Percentiles rank a stretch among this genome's conserved stretches.
phyloP scores from a whole-genome alignment of 768 basidiomycete species.

The Termitomyces sp. region DNA sequence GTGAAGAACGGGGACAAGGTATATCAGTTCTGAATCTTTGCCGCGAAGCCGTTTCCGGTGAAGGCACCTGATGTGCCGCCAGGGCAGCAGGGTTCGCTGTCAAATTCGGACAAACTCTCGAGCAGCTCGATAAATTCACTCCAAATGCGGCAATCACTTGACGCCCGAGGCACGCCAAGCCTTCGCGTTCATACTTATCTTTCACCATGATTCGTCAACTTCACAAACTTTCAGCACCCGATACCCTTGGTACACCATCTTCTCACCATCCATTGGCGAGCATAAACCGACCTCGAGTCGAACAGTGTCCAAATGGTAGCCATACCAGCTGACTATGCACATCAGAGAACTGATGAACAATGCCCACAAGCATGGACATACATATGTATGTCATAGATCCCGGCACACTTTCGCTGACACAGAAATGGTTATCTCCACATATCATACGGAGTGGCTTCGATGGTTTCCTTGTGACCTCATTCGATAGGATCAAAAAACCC shows the following conservation, averaged over 20 bases:
- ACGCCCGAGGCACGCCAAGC: background rate
- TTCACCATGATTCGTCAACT: too few species aligned
- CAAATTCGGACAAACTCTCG: background rate
- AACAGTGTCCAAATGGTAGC: background rate
- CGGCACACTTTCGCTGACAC: background rate
- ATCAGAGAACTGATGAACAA: background rate
- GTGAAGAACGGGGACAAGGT: background rate
- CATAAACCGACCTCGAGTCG: too few species aligned
- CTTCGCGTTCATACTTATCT: background rate
- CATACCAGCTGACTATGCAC: background rate
- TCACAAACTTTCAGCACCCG: too few species aligned
- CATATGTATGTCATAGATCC: background rate
- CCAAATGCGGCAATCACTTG: conserved; percentile 4
- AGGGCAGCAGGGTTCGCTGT: conserved; percentile 2
- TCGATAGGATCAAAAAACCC: too few species aligned
- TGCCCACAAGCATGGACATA: background rate
- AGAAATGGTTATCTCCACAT: background rate
- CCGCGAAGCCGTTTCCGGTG: conserved; percentile 1
- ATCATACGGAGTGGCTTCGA: background rate
- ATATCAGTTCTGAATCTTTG: conserved; percentile 3
- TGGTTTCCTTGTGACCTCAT: too few species aligned
- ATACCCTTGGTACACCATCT: background rate
- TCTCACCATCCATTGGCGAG: background rate
- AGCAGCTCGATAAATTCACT: background rate
- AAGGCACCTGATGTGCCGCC: conserved; percentile 7